Evolutionary conservation across 1,284 basidiomycete species (phyloP).

Genomic region (Mycena citricolor): DNA sequence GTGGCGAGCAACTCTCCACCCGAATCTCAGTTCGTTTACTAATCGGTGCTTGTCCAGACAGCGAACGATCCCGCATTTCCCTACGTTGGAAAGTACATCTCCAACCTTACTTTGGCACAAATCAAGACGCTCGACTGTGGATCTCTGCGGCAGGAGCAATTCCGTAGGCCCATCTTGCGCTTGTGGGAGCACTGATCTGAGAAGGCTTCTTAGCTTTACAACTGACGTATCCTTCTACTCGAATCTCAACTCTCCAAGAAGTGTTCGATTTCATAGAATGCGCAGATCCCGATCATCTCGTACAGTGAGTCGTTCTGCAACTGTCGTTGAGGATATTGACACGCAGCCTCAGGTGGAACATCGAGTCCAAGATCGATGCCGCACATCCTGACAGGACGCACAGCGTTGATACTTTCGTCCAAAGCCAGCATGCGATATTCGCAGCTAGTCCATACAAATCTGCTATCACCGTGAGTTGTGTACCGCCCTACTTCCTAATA

Average conservation of each 20-base stretch:
- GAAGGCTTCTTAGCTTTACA: slow-evolving; percentile 60
- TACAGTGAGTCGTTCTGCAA: slow-evolving; percentile 43
- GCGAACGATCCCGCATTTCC: slow-evolving; percentile 59
- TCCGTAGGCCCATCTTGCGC: slow-evolving; percentile 46
- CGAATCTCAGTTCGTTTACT: slow-evolving; percentile 1
- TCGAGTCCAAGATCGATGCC: slow-evolving; percentile 78
- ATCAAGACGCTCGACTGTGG: slow-evolving; percentile 79
- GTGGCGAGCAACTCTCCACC: slow-evolving; percentile 40
- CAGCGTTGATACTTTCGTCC: slow-evolving; percentile 66
- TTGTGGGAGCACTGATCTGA: background rate
- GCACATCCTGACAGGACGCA: slow-evolving; percentile 54
- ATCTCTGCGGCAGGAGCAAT: slow-evolving; percentile 59
- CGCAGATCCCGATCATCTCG: slow-evolving; percentile 56
- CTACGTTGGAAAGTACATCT: slow-evolving; percentile 74
- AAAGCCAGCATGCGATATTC: slow-evolving; percentile 59
- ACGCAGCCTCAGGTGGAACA: slow-evolving; percentile 46
- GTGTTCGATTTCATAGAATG: slow-evolving; percentile 76
- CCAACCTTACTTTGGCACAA: slow-evolving; percentile 76
- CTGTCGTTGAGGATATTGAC: too few relatives aligned
- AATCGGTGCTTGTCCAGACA: background rate
- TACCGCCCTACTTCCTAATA: background rate
- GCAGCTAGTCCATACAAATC: slow-evolving; percentile 52
- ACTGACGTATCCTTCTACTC: slow-evolving; percentile 62
- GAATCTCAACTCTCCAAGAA: slow-evolving; percentile 70
- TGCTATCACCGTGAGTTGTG: slow-evolving; percentile 56